phyloP scores from a whole-genome alignment of 2,329 filamentous ascomycete species.

The Fusarium verrucosum region DNA sequence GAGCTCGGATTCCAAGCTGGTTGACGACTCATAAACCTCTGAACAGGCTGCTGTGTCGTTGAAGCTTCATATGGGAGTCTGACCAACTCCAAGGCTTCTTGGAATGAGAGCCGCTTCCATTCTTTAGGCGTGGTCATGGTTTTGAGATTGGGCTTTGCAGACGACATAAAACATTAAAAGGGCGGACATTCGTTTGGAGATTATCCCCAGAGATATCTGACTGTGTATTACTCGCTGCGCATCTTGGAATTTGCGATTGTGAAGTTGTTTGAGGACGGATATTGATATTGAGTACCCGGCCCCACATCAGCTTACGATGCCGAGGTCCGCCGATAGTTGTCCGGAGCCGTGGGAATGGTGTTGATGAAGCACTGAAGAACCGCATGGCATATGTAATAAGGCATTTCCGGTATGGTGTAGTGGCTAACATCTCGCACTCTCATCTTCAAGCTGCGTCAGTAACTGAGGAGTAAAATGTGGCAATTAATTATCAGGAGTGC shows the following conservation, averaged over 20 bases:
- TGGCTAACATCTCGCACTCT: no score
- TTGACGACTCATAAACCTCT: constrained; percentile 46
- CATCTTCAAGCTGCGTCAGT: no score
- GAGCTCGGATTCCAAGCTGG: constrained; percentile 48
- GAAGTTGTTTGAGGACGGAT: not conserved
- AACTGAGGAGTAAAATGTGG: not conserved
- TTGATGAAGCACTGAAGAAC: not conserved
- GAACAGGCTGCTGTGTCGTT: constrained; percentile 1
- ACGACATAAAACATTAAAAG: not conserved
- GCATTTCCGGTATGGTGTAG: no score
- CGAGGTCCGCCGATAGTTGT: constrained; percentile 22
- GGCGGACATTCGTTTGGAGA: no score
- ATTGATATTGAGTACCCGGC: not conserved
- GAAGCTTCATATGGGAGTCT: constrained; percentile 34
- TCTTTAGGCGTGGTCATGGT: constrained; percentile 14
- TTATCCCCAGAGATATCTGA: no score
- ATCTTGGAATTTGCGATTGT: not conserved
- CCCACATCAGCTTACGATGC: constrained; percentile 13
- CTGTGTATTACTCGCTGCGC: not conserved
- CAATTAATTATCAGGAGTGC: not conserved
- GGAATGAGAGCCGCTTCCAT: constrained; percentile 44
- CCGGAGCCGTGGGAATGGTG: not conserved
- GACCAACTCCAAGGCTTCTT: constrained; percentile 45
- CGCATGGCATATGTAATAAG: not conserved
- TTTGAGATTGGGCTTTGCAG: not conserved